These are phyloP conservation scores for Aspergillus intermedius DNA, from an alignment of 2,329 filamentous ascomycete genomes.

Conservation along the genomic window DNA sequence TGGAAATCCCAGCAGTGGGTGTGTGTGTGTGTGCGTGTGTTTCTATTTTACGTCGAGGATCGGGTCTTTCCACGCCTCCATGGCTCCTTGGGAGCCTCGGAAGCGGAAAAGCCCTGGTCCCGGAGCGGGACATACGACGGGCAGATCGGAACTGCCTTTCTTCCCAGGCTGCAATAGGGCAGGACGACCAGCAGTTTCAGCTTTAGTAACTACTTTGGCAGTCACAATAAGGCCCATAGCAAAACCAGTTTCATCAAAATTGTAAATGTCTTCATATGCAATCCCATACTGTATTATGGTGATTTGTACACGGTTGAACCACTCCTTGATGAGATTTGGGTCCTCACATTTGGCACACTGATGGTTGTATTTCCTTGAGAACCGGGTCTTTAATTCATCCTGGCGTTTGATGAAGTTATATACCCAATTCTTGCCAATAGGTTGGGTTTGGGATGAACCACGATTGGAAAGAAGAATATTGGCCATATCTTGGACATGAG, in stretches of 20 bases:
- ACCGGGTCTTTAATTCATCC: neutral
- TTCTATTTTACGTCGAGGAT: too few relatives aligned
- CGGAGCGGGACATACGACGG: too few relatives aligned
- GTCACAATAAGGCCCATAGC: neutral
- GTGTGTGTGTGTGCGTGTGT: too few relatives aligned
- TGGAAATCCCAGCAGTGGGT: too few relatives aligned
- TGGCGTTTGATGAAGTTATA: slow-evolving; percentile 1
- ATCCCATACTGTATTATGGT: slow-evolving; percentile 5
- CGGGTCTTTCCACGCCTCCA: too few relatives aligned
- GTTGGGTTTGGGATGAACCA: neutral
- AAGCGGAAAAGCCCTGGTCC: too few relatives aligned
- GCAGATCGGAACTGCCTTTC: too few relatives aligned
- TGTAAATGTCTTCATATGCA: slow-evolving; percentile 6
- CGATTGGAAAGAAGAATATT: slow-evolving; percentile 1
- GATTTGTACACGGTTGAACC: slow-evolving; percentile 5
- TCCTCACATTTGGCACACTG: neutral
- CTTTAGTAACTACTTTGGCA: slow-evolving; percentile 4
- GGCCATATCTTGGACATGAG: slow-evolving; percentile 1
- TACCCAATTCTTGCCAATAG: slow-evolving; percentile 3
- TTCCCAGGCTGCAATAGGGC: slow-evolving; percentile 7
- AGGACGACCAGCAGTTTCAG: neutral
- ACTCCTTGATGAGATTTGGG: slow-evolving; percentile 1
- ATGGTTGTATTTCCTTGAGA: neutral
- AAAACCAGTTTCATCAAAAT: slow-evolving; percentile 3
- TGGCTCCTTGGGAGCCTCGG: too few relatives aligned